phyloP scores from a whole-genome alignment of 169 alveolate species.

The Cryptosporidium ryanae region DNA sequence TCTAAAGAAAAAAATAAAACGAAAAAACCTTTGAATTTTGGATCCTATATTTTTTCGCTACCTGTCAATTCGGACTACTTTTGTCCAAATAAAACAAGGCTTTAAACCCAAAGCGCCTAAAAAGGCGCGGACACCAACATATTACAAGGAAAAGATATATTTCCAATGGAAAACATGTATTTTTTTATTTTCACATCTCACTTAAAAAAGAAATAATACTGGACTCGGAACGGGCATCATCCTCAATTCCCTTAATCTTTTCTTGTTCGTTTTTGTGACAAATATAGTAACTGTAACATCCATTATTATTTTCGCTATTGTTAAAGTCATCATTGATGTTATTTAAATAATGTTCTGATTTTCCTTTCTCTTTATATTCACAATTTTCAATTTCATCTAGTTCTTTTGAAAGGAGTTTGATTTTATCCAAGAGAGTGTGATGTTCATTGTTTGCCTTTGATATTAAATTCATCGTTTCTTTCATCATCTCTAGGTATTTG shows the following conservation, averaged over 20 bases:
- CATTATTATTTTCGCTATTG: too few species aligned
- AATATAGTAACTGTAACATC: too few species aligned
- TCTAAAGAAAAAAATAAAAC: too few species aligned
- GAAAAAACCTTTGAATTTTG: too few species aligned
- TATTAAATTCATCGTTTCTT: too few species aligned
- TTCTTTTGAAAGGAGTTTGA: background rate
- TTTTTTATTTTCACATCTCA: conserved; percentile 4
- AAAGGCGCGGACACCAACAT: background rate
- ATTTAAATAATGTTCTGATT: background rate
- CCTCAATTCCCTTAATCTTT: background rate
- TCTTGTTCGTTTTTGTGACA: too few species aligned
- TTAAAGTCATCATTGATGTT: background rate
- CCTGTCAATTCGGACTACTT: conserved; percentile 59
- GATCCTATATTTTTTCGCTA: too few species aligned
- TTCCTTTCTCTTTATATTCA: conserved; percentile 9
- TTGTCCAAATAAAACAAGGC: conserved; percentile 8
- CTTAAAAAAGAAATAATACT: conserved; percentile 67
- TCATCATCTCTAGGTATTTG: conserved; percentile 21
- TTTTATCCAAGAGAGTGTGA: background rate
- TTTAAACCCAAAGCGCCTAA: background rate
- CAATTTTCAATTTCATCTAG: background rate
- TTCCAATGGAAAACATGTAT: background rate
- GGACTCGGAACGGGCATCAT: conserved; percentile 65
- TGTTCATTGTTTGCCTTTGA: too few species aligned
- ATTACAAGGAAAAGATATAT: background rate